phyloP scores from a whole-genome alignment of 805 yeast species.

The Zygoascus biomembranicola region DNA sequence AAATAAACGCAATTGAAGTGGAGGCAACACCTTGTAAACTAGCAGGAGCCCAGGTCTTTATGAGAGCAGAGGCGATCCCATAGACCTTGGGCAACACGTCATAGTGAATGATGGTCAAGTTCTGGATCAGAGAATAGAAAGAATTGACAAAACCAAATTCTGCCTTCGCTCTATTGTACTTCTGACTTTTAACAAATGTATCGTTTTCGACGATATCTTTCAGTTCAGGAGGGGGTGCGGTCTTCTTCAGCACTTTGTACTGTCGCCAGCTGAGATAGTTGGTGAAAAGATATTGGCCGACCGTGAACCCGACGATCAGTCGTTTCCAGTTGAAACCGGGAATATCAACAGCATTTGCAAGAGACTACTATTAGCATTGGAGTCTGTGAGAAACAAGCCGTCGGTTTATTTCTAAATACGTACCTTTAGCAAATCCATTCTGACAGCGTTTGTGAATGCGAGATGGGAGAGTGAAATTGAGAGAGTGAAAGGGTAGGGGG shows the following conservation, averaged over 20 bases:
- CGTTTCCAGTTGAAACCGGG: slow-evolving; percentile 75
- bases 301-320: slow-evolving; percentile 63
- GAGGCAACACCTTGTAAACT: slow-evolving; percentile 47
- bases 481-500: no score
- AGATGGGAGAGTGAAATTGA: no score
- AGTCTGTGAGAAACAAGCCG: not conserved
- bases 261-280: slow-evolving; percentile 71
- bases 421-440: not conserved
- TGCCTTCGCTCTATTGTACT: slow-evolving; percentile 72
- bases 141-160: slow-evolving; percentile 54
- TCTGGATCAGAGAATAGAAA: slow-evolving; percentile 44
- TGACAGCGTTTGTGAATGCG: not conserved
- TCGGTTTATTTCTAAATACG: not conserved
- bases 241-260: slow-evolving; percentile 50
- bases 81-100: slow-evolving; percentile 62
- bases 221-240: slow-evolving; percentile 60
- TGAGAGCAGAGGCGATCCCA: slow-evolving; percentile 37
- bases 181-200: slow-evolving; percentile 68
- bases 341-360: slow-evolving; percentile 50
- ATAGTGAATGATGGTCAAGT: slow-evolving; percentile 47
- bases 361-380: slow-evolving; percentile 8
- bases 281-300: slow-evolving; percentile 69
- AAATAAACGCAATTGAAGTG: slow-evolving; percentile 61
- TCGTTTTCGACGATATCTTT: slow-evolving; percentile 60
- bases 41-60: slow-evolving; percentile 27